phyloP scores from a whole-genome alignment of 2,329 filamentous ascomycete genomes.

The Lachnellula arida region DNA sequence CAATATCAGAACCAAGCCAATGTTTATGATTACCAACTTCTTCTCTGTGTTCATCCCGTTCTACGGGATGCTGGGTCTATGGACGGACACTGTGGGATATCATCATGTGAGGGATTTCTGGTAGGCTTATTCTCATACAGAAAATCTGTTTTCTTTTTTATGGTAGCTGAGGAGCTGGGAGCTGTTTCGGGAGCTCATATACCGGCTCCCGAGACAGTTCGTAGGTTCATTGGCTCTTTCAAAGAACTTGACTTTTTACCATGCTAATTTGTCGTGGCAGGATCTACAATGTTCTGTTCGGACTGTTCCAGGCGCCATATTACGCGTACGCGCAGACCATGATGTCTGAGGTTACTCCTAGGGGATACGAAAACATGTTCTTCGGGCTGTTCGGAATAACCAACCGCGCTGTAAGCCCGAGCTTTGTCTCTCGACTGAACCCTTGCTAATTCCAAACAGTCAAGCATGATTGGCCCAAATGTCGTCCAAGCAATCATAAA shows the following conservation, averaged over 20 bases:
- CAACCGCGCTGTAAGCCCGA: conserved; percentile 36
- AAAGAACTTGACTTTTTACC: too few relatives aligned
- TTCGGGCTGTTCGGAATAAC: conserved; percentile 41
- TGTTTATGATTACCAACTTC: conserved; percentile 39
- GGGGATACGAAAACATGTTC: conserved; percentile 41
- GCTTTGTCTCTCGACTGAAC: not conserved
- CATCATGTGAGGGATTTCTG: conserved; percentile 38
- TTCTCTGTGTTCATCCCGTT: conserved; percentile 39
- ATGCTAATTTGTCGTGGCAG: too few relatives aligned
- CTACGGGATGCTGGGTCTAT: conserved; percentile 40
- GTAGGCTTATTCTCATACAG: too few relatives aligned
- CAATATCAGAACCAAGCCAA: conserved; percentile 36
- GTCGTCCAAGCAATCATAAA: conserved; percentile 42
- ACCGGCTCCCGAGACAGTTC: too few relatives aligned
- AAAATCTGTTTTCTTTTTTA: too few relatives aligned
- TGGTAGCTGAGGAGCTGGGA: too few relatives aligned
- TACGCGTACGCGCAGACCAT: conserved; percentile 41
- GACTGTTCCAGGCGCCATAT: conserved; percentile 39
- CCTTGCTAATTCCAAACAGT: conserved; percentile 24
- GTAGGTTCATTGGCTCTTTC: too few relatives aligned
- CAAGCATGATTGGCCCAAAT: conserved; percentile 40
- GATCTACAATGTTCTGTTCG: conserved; percentile 40
- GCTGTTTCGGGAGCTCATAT: too few relatives aligned
- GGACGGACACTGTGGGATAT: conserved; percentile 37
- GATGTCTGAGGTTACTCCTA: conserved; percentile 40